phyloP scores from a whole-genome alignment of 441 rosid genomes.

The Gossypium gossypioides region DNA sequence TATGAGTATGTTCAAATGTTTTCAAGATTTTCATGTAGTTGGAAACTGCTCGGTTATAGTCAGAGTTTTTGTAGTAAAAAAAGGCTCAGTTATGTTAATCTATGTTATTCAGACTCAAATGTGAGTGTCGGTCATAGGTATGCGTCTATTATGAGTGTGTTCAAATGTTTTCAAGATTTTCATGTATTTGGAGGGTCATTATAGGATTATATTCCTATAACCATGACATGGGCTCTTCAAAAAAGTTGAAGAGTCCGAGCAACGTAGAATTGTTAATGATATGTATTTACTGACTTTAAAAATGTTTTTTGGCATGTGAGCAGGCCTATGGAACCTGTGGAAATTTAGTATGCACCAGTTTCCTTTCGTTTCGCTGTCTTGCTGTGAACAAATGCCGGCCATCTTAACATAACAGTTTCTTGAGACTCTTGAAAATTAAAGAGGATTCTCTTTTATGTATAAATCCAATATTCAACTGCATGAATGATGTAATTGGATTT shows the following conservation, averaged over 20 bases:
- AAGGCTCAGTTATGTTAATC: no score
- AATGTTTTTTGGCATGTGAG: conserved; percentile 5
- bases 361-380: background rate
- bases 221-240: background rate
- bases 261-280: background rate
- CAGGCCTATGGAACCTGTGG: conserved; percentile 17
- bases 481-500: conserved; percentile 5
- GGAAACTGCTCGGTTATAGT: no score
- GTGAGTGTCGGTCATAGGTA: no score
- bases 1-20: background rate
- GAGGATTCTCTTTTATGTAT: conserved; percentile 15
- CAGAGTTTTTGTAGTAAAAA: no score
- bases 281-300: background rate
- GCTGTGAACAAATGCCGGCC: conserved; percentile 10
- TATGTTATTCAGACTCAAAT: no score
- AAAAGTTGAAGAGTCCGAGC: background rate
- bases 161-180: no score
- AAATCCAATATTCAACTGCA: conserved; percentile 18
- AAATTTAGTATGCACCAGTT: background rate
- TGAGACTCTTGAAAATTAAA: conserved; percentile 10
- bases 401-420: conserved; percentile 6
- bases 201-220: background rate
- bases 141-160: no score
- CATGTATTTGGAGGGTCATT: background rate
- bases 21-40: background rate